A percentile compares a stretch with the other conserved stretches of the same genome.
These are phyloP conservation scores for Pleurotus sapidus DNA, from an alignment of 768 basidiomycete genomes.

Conservation along the genomic window DNA sequence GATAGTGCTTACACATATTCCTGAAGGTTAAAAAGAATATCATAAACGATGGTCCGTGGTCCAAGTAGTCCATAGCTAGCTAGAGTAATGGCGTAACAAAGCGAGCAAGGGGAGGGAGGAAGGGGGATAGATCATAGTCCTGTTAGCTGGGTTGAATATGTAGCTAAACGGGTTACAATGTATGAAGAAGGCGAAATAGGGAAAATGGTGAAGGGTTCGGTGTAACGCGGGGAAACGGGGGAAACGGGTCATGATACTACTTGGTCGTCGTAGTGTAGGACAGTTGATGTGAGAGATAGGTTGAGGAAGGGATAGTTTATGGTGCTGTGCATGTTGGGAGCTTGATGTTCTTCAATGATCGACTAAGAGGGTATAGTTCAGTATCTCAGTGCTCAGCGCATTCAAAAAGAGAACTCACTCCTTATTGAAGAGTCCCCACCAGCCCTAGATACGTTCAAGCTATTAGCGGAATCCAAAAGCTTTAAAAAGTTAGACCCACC, in stretches of 20 bases:
- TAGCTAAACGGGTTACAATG: too few relatives aligned
- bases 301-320: slow-evolving; percentile 15
- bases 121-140: neutral
- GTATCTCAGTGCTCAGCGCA: neutral
- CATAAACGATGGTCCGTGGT: slow-evolving; percentile 1
- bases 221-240: neutral
- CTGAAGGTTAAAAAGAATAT: too few relatives aligned
- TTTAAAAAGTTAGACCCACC: slow-evolving; percentile 13
- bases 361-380: slow-evolving; percentile 33
- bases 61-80: slow-evolving; percentile 6
- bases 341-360: slow-evolving; percentile 67
- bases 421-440: slow-evolving; percentile 46
- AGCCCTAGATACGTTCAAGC: slow-evolving; percentile 25
- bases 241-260: neutral
- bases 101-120: neutral
- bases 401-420: slow-evolving; percentile 27
- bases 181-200: too few relatives aligned
- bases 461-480: neutral
- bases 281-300: neutral
- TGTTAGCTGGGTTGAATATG: too few relatives aligned
- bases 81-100: neutral
- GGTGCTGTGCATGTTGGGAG: slow-evolving; percentile 57
- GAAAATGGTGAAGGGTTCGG: too few relatives aligned
- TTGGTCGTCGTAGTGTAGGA: neutral
- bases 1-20: too few relatives aligned